phyloP scores from a whole-genome alignment of 75 land plant genomes.

The Isoetes taiwanensis region DNA sequence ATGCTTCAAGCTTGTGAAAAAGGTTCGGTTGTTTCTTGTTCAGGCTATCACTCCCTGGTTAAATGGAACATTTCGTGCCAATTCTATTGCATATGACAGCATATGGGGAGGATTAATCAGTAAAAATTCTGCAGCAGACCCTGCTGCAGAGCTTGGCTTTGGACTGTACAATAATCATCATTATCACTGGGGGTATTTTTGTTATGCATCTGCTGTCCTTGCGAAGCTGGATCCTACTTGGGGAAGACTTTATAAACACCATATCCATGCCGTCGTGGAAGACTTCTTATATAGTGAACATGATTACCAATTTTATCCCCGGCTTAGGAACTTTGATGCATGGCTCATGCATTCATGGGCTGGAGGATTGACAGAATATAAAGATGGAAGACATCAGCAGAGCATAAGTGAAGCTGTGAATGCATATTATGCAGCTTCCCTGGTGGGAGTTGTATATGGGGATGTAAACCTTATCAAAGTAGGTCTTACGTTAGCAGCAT shows the following conservation, averaged over 20 bases:
- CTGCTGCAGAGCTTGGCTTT: constrained; percentile 78
- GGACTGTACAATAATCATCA: constrained; percentile 87
- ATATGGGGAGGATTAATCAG: constrained; percentile 86
- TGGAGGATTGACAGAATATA: constrained; percentile 73
- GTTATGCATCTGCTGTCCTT: constrained; percentile 72
- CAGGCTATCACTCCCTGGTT: constrained; percentile 74
- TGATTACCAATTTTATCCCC: constrained; percentile 21
- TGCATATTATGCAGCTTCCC: constrained; percentile 81
- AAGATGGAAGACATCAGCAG: constrained; percentile 92
- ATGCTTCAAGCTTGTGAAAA: constrained; percentile 24
- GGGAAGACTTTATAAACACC: constrained; percentile 54
- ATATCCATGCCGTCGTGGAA: constrained; percentile 55
- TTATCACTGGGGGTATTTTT: constrained; percentile 78
- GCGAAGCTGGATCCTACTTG: constrained; percentile 65
- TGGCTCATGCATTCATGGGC: constrained; percentile 98
- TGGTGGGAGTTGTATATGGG: constrained; percentile 57
- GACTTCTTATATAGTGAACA: constrained; percentile 44
- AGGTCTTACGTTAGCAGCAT: constrained; percentile 53
- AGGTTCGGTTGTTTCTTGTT: constrained; percentile 35
- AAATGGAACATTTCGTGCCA: constrained; percentile 50
- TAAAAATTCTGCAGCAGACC: constrained; percentile 34
- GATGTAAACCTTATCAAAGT: constrained; percentile 39
- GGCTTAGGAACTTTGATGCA: constrained; percentile 64
- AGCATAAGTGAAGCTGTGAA: constrained; percentile 87
- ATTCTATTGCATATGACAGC: constrained; percentile 54